Evolutionary conservation across 2,329 filamentous ascomycete genomes (phyloP), one percentile per base, ranked within the genome.

Genomic region (Fusarium sp.): DNA sequence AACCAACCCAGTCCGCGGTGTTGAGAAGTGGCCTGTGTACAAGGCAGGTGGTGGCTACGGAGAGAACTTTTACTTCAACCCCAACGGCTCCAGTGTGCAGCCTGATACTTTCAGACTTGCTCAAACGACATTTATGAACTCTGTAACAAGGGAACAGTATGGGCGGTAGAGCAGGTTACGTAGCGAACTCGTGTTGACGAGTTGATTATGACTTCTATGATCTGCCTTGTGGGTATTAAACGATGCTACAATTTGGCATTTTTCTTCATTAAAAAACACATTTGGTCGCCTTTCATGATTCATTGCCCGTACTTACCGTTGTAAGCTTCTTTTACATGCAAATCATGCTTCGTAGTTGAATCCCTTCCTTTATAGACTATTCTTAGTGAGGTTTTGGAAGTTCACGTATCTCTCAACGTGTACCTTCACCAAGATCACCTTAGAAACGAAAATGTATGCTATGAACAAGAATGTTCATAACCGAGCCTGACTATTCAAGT

Each of bases 21-120:
- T 73, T 47, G 65, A 65, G 0, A 35, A 74, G 33, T 77, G 75
- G 75, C 75, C 75, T 17, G 40, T 65, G 3, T 76, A 68, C 30
- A 63, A 74, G 15, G 54, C 47, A 1, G 70, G 57, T 1, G 75
- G 75, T 10, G 75, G 75, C 2, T 77, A 77, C 14, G 75, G 75
- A 20, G 38, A 76, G 6, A 74, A 73, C 52, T 74, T 77, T n/a
- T 72, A 73, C 54, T 70, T 77, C 17, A 74, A 74, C 3, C 75
- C 75, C 5, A 77, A 77, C 6, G 65, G 62, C 0, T 76, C 65
- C 0, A 60, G 68, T 7, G 63, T 74, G 1, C 60, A 73, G 20
- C 69, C 71, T 43, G 75, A 77, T 37, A 76, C 71, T n/a, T 66
- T 76, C 22, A 59, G 75, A 17, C 54, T 77, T 14, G 71, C 75